Evolutionary conservation across 78 protist species (phyloP).

Genomic region (Mantamonas sphyraenae): DNA sequence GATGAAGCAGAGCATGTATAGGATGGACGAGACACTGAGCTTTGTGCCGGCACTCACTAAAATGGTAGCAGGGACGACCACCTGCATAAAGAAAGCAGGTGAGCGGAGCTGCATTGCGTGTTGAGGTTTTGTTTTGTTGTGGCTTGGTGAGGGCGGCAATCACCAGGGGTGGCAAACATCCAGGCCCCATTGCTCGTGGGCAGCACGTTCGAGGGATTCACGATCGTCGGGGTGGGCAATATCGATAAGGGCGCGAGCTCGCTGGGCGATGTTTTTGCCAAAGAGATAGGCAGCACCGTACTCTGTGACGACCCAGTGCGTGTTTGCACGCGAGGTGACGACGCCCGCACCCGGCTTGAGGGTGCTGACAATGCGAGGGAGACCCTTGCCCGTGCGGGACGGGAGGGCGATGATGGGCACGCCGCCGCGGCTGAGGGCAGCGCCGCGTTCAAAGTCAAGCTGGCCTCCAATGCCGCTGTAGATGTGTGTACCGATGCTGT

Average conservation of each 20-base stretch:
- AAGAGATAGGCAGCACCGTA: constrained; percentile 23
- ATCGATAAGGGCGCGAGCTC: constrained; percentile 14
- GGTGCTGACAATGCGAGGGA: neutral
- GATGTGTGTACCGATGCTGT: constrained; percentile 21
- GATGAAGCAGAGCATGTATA: no score
- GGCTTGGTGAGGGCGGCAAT: no score
- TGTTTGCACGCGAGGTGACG: constrained; percentile 20
- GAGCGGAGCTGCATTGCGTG: no score
- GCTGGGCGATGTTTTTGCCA: constrained; percentile 18
- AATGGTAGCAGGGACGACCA: no score
- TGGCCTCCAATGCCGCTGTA: constrained; percentile 51
- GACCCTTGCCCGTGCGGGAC: constrained; percentile 7
- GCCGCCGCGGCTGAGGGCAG: constrained; percentile 27
- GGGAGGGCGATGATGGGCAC: constrained; percentile 46
- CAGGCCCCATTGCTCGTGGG: no score
- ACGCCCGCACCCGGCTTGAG: constrained; percentile 22
- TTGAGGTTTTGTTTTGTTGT: no score
- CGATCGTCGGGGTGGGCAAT: constrained; percentile 27
- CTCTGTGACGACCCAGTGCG: constrained; percentile 35
- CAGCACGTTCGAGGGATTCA: constrained; percentile 1
- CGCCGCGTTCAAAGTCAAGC: constrained; percentile 34
- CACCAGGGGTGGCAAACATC: no score
- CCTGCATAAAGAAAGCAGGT: no score
- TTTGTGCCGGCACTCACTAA: no score
- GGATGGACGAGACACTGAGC: no score